A percentile compares a stretch with the other conserved stretches of the same genome.
Evolutionary conservation across 2,329 filamentous ascomycete genomes (phyloP).

Genomic region (Colletotrichum sp.): DNA sequence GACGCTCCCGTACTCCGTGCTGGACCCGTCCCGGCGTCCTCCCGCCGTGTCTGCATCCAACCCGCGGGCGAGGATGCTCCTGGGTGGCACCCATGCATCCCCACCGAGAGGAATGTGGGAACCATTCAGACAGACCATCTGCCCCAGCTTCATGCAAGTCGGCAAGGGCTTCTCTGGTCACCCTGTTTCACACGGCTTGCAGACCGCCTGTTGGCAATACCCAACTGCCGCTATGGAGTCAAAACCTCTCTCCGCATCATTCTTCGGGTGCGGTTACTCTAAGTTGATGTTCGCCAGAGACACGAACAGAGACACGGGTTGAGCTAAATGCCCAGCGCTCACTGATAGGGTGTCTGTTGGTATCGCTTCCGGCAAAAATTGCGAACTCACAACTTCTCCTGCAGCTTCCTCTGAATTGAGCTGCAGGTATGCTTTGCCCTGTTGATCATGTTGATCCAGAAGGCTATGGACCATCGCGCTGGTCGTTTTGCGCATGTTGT

Average conservation of each 20-base stretch:
- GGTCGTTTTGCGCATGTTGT: background rate
- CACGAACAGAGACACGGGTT: background rate
- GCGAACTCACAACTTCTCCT: background rate
- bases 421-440: background rate
- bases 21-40: background rate
- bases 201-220: slow-evolving; percentile 7
- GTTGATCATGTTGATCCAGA: background rate
- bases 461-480: background rate
- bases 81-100: background rate
- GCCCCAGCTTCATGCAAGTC: background rate
- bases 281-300: background rate
- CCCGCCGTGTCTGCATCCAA: background rate
- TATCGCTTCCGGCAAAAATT: background rate
- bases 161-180: background rate
- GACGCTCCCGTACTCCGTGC: slow-evolving; percentile 1
- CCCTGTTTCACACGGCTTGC: slow-evolving; percentile 6
- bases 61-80: background rate
- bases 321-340: background rate
- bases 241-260: background rate
- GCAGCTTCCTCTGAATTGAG: background rate
- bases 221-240: background rate
- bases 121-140: background rate
- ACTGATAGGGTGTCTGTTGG: background rate
- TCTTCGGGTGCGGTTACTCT: background rate
- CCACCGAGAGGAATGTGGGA: background rate